Conservation (phyloP, 2,329 filamentous ascomycete genomes). For the Venturia aucupariae region DNA sequence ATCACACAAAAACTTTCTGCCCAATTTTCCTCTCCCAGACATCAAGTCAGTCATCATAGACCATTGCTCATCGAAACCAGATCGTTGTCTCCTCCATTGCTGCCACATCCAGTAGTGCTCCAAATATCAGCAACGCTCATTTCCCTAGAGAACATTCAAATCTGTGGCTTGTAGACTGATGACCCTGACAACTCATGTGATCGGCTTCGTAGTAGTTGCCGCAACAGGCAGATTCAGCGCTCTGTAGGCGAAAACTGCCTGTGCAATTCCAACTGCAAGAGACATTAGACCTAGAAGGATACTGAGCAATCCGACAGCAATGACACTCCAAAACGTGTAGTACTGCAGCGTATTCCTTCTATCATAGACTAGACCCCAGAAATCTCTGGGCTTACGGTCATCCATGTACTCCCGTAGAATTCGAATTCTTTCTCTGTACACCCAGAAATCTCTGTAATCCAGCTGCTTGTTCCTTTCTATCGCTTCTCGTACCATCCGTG, state of each 20-base stretch:
- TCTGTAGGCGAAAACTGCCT: background rate
- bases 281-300: background rate
- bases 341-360: background rate
- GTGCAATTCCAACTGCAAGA: background rate
- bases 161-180: background rate
- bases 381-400: background rate
- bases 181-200: background rate
- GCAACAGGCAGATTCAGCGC: background rate
- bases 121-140: no score
- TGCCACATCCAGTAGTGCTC: background rate
- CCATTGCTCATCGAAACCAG: no score
- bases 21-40: no score
- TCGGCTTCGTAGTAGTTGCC: background rate
- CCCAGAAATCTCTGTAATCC: background rate
- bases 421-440: background rate
- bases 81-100: no score
- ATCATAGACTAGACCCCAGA: background rate
- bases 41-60: no score
- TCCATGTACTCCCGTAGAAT: background rate
- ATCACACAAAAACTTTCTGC: no score
- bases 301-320: background rate
- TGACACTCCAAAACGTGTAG: background rate
- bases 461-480: background rate
- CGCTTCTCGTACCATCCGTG: no score
- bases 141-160: background rate